These are phyloP conservation scores for Lachnellula suecica DNA, from an alignment of 2,329 filamentous ascomycete species.

Conservation along the genomic window DNA sequence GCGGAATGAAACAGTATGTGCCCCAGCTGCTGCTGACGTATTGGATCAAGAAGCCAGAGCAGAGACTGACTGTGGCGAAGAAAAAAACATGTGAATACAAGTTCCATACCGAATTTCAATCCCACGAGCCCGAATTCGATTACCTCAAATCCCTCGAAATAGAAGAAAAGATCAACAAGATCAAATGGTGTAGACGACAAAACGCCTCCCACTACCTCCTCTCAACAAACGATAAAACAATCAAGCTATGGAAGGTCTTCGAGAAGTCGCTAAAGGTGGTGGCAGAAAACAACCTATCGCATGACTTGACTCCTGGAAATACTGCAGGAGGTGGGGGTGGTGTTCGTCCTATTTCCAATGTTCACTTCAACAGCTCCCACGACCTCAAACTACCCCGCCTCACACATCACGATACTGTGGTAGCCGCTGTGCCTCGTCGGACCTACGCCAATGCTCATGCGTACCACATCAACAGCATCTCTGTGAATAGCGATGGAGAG, in stretches of 20 bases:
- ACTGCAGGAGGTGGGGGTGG: slow-evolving; percentile 72
- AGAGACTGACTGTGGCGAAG: slow-evolving; percentile 49
- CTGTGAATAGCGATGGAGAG: slow-evolving; percentile 99
- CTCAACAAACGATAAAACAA: slow-evolving; percentile 99
- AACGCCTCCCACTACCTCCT: slow-evolving; percentile 98
- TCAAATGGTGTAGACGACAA: slow-evolving; percentile 98
- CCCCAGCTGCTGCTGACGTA: not conserved
- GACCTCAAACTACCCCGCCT: slow-evolving; percentile 92
- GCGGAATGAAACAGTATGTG: slow-evolving; percentile 85
- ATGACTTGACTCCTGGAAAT: slow-evolving; percentile 81
- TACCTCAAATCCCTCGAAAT: slow-evolving; percentile 99
- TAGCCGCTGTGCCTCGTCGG: slow-evolving; percentile 90
- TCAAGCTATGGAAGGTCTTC: slow-evolving; percentile 99
- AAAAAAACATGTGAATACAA: slow-evolving; percentile 99
- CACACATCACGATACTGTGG: slow-evolving; percentile 97
- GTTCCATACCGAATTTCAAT: slow-evolving; percentile 99
- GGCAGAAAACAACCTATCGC: slow-evolving; percentile 96
- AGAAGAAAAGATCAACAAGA: slow-evolving; percentile 99
- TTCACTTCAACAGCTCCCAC: slow-evolving; percentile 74
- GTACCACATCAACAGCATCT: slow-evolving; percentile 99
- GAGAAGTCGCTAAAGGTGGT: slow-evolving; percentile 99
- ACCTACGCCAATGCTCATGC: slow-evolving; percentile 98
- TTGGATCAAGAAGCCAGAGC: not conserved
- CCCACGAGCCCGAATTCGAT: slow-evolving; percentile 98
- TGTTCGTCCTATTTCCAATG: slow-evolving; percentile 68